Conservation (phyloP, 352 stramenopile species). For the Phytophthora cajani region DNA sequence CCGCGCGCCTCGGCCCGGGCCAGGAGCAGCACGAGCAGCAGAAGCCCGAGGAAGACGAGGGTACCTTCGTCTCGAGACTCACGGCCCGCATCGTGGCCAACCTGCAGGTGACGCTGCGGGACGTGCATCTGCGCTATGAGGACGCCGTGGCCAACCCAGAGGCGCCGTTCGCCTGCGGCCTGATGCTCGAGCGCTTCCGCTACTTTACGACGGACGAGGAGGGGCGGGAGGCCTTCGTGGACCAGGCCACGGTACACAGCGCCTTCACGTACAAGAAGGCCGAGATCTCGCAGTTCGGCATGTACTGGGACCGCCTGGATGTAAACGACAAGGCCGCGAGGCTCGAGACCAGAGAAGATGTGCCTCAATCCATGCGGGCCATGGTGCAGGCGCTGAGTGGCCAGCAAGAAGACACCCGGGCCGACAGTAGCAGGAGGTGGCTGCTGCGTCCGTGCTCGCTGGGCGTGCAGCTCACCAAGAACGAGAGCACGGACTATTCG, state of each 20-base stretch:
- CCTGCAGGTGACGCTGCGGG: constrained; percentile 73
- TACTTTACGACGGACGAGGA: constrained; percentile 80
- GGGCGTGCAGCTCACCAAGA: constrained; percentile 76
- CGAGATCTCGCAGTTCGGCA: constrained; percentile 51
- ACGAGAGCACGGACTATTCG: constrained; percentile 77
- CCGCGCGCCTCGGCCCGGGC: constrained; percentile 40
- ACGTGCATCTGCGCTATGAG: constrained; percentile 84
- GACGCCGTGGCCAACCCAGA: constrained; percentile 70
- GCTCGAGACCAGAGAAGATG: constrained; percentile 42
- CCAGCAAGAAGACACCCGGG: constrained; percentile 8
- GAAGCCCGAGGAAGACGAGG: constrained; percentile 61
- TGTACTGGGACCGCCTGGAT: constrained; percentile 77
- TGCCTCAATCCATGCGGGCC: constrained; percentile 50
- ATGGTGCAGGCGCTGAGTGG: constrained; percentile 53
- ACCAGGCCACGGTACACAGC: constrained; percentile 46
- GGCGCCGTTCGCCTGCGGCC: constrained; percentile 69
- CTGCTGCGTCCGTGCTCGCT: constrained; percentile 61
- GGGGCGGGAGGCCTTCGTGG: constrained; percentile 72
- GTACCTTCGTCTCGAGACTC: constrained; percentile 81
- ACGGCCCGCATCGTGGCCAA: constrained; percentile 84
- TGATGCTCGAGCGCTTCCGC: constrained; percentile 72
- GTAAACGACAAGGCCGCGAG: constrained; percentile 23
- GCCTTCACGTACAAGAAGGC: constrained; percentile 71
- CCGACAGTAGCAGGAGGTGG: constrained; percentile 38
- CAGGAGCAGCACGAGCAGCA: constrained; percentile 14